These are phyloP conservation scores for Carex scoparia DNA, from an alignment of 176 grass and related monocot genomes.

Conservation along the genomic window DNA sequence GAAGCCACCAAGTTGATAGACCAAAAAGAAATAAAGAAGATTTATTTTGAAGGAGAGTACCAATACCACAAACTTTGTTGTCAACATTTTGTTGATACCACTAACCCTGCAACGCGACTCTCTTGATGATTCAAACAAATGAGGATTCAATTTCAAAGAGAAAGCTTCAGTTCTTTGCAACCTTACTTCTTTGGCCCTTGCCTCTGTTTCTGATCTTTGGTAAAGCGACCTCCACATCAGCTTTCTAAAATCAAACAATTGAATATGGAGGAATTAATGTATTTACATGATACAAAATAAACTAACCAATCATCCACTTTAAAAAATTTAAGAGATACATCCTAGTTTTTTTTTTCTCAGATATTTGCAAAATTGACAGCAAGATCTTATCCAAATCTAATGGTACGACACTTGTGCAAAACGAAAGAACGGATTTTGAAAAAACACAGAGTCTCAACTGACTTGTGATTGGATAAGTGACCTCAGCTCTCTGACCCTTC, in stretches of 20 bases:
- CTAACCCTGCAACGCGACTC: neutral
- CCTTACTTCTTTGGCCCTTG: conserved; percentile 1
- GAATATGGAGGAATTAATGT: neutral
- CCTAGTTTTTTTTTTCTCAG: neutral
- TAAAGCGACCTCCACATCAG: conserved; percentile 1
- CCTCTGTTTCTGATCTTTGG: neutral
- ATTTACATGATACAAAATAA: neutral
- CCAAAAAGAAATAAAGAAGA: neutral
- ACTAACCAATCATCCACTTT: neutral
- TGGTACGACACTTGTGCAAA: neutral
- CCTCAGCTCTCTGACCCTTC: neutral
- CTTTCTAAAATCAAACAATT: conserved; percentile 4
- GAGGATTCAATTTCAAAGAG: neutral
- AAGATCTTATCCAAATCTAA: neutral
- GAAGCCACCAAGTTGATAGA: neutral
- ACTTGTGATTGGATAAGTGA: conserved; percentile 6
- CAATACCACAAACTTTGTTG: neutral
- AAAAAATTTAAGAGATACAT: neutral
- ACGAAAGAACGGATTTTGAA: neutral
- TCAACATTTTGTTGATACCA: neutral
- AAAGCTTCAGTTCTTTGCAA: conserved; percentile 5
- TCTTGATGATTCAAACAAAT: neutral
- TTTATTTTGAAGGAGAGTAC: too few species aligned
- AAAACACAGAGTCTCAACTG: neutral
- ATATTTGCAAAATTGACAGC: neutral